Conservation (phyloP, 306 rosid species). For the Astragalus glycyphyllos region DNA sequence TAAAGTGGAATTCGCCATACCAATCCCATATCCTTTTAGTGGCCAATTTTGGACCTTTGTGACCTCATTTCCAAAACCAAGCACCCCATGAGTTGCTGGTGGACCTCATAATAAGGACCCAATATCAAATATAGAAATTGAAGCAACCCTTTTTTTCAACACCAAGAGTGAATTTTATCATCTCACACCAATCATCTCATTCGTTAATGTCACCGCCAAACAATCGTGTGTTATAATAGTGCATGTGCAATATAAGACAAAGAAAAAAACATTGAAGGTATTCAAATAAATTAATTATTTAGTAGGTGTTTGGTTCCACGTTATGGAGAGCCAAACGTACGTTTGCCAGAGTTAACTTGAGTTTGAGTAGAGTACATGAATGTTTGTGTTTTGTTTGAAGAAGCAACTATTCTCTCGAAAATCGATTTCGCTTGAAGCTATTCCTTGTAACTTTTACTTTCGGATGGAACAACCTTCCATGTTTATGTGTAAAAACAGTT, state of each 20-base stretch:
- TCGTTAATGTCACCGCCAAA: conserved; percentile 46
- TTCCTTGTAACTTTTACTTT: too few relatives aligned
- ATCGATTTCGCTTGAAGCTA: too few relatives aligned
- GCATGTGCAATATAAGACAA: conserved; percentile 19
- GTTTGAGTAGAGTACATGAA: too few relatives aligned
- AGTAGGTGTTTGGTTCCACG: too few relatives aligned
- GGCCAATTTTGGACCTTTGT: conserved; percentile 64
- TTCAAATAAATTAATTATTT: not conserved
- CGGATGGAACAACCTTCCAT: too few relatives aligned
- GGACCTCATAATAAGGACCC: conserved; percentile 59
- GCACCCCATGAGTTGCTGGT: conserved; percentile 54
- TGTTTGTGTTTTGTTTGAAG: too few relatives aligned
- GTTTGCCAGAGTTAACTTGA: too few relatives aligned
- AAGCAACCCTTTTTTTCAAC: conserved; percentile 43
- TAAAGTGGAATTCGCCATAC: conserved; percentile 47
- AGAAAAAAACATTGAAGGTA: not conserved
- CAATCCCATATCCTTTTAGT: conserved; percentile 57
- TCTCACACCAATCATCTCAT: conserved; percentile 46
- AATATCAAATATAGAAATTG: conserved; percentile 9
- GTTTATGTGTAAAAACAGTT: too few relatives aligned
- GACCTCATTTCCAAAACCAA: conserved; percentile 54
- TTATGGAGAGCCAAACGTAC: too few relatives aligned
- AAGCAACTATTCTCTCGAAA: too few relatives aligned
- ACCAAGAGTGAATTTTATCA: conserved; percentile 48
- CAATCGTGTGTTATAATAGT: conserved; percentile 32